These are phyloP conservation scores for Leccinum truebloodii DNA, from an alignment of 768 basidiomycete species.

Conservation along the genomic window DNA sequence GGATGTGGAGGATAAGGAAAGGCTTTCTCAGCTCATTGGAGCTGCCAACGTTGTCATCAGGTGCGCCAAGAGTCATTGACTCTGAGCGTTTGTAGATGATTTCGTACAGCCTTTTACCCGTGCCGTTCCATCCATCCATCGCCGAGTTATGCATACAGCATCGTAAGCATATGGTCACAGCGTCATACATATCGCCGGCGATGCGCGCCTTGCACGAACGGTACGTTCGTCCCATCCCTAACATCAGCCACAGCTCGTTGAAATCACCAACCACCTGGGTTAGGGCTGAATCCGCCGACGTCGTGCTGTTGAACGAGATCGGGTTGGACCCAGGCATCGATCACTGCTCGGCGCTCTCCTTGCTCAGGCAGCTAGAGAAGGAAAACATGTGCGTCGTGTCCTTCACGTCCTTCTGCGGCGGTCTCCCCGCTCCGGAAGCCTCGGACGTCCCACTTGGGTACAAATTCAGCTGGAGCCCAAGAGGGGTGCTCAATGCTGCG, in stretches of 20 bases:
- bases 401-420: slow-evolving; percentile 92
- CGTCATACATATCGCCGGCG: slow-evolving; percentile 81
- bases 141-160: slow-evolving; percentile 74
- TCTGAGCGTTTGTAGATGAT: not conserved
- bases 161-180: slow-evolving; percentile 80
- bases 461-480: slow-evolving; percentile 93
- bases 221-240: slow-evolving; percentile 42
- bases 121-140: slow-evolving; percentile 64
- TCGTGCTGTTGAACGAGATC: slow-evolving; percentile 87
- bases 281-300: slow-evolving; percentile 61
- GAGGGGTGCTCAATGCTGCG: slow-evolving; percentile 82
- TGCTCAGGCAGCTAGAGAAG: slow-evolving; percentile 53
- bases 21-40: slow-evolving; percentile 53
- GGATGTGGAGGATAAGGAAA: slow-evolving; percentile 53
- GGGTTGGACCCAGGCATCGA: slow-evolving; percentile 90
- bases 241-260: not conserved
- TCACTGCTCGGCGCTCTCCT: slow-evolving; percentile 80
- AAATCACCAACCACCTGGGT: not conserved
- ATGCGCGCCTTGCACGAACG: slow-evolving; percentile 66
- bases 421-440: slow-evolving; percentile 74
- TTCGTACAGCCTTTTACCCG: slow-evolving; percentile 70
- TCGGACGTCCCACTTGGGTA: slow-evolving; percentile 73
- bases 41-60: slow-evolving; percentile 82
- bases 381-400: slow-evolving; percentile 60
- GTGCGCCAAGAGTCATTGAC: slow-evolving; percentile 39